These are phyloP conservation scores for Logfia minima DNA, from an alignment of 129 eudicot species.

Conservation along the genomic window DNA sequence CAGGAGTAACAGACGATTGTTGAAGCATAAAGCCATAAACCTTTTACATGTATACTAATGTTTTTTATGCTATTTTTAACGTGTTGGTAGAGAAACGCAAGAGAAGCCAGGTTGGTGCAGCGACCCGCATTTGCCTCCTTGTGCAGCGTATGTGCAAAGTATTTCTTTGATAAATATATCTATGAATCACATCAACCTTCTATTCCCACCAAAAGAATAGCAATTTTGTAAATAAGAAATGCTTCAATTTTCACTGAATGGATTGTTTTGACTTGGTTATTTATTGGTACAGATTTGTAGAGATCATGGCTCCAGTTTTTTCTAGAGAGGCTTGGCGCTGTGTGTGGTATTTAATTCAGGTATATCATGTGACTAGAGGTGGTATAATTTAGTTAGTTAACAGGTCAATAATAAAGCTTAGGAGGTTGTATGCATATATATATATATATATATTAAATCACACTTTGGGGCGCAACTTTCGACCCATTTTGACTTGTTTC, in stretches of 20 bases:
- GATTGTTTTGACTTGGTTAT: neutral
- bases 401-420: neutral
- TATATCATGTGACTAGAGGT: constrained; percentile 19
- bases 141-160: constrained; percentile 68
- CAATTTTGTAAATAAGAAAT: neutral
- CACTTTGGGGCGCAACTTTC: neutral
- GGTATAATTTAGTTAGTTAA: neutral
- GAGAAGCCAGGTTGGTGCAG: constrained; percentile 87
- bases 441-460: neutral
- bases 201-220: neutral
- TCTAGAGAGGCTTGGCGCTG: constrained; percentile 96
- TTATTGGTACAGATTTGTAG: constrained; percentile 66
- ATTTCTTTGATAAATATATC: neutral
- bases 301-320: constrained; percentile 98
- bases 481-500: neutral
- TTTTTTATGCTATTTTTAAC: constrained; percentile 4
- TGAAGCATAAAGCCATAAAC: neutral
- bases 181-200: neutral
- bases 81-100: constrained; percentile 48
- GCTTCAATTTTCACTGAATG: neutral
- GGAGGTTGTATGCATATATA: neutral
- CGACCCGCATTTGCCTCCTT: constrained; percentile 87
- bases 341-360: constrained; percentile 98
- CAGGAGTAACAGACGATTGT: constrained; percentile 17
- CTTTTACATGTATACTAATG: constrained; percentile 2